Base-by-base conservation (phyloP, 371 early-diverging fungal species). In the Rhizoclosmatium hyalinum region DNA sequence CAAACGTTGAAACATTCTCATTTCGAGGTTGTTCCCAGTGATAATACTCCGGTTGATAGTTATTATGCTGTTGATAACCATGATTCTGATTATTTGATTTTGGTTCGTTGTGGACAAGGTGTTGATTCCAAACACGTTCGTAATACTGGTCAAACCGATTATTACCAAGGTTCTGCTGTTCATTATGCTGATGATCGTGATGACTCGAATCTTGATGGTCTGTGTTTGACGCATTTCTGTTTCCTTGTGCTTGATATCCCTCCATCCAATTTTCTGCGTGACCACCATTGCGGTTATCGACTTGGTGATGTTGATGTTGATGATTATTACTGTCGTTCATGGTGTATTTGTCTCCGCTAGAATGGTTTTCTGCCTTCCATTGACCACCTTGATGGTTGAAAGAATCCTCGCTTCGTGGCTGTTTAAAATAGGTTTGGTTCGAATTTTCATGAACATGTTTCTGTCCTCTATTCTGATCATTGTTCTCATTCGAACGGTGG, bases 1-100 rank as follows among this genome's bases (percentile, higher is more conserved):
- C 24, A 50, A 71, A 71, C 10, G 62, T 47, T 12, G 72, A 71
- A 12, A 71, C 72, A 41, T 69, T 41, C 14, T 69, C 42, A 32
- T 54, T 67, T 10, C 19, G 54, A 3, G 10, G 41, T 63, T n/a
- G 32, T n/a, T 42, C 5, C 5, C 10, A 42, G 6, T 63, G 63
- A 14, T 63, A 43, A 12, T 32, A 41, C 56, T 54, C 56, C 56
- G 53, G 55, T 45, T 56, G 58, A 55, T 58, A 55, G 41, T 39
- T 17, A 2, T 50, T 2, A n/a, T 50, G 66, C 17, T 45, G 50
- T n/a, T 50, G 53, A 64, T 64, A 41, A 43, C 43, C 42, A 8
- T 21, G 32, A 32, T 55, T 55, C 21, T 21, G 3, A 32, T 32
- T 32, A 32, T 32, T 32, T 32, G 32, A 32, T 32, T 32, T 32